phyloP scores from a whole-genome alignment of 2,329 filamentous ascomycete species.

The Trichophyton schoenleinii region DNA sequence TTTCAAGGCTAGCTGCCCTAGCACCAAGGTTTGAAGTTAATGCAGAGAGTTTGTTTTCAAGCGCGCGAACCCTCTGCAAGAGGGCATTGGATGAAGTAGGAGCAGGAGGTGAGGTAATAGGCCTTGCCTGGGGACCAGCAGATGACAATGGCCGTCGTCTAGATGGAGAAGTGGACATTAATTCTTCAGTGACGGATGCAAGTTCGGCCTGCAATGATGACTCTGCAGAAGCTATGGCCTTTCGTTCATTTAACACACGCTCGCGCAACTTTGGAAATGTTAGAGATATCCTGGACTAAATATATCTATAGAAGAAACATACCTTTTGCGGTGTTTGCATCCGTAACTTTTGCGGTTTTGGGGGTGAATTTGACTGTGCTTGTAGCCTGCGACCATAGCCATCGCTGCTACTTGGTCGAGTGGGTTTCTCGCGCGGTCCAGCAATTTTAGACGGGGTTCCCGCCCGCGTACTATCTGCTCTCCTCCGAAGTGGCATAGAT shows the following conservation, averaged over 20 bases:
- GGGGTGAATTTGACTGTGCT: slow-evolving; percentile 51
- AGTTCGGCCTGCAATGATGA: slow-evolving; percentile 61
- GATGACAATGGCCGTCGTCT: slow-evolving; percentile 19
- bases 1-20: slow-evolving; percentile 52
- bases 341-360: slow-evolving; percentile 57
- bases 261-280: slow-evolving; percentile 48
- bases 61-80: slow-evolving; percentile 45
- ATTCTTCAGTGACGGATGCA: slow-evolving; percentile 66
- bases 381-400: slow-evolving; percentile 15
- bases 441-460: neutral
- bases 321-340: slow-evolving; percentile 52
- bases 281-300: slow-evolving; percentile 9
- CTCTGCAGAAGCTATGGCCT: slow-evolving; percentile 57
- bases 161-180: slow-evolving; percentile 38
- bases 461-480: slow-evolving; percentile 26
- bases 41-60: slow-evolving; percentile 55
- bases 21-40: slow-evolving; percentile 47
- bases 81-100: slow-evolving; percentile 16
- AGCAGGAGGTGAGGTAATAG: slow-evolving; percentile 18
- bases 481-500: slow-evolving; percentile 30
- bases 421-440: neutral
- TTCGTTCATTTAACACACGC: slow-evolving; percentile 70
- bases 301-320: slow-evolving; percentile 2
- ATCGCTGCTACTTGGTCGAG: neutral
- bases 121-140: slow-evolving; percentile 23